Evolutionary conservation across 2,329 filamentous ascomycete genomes (phyloP).

Genomic region (Onygena corvina): DNA sequence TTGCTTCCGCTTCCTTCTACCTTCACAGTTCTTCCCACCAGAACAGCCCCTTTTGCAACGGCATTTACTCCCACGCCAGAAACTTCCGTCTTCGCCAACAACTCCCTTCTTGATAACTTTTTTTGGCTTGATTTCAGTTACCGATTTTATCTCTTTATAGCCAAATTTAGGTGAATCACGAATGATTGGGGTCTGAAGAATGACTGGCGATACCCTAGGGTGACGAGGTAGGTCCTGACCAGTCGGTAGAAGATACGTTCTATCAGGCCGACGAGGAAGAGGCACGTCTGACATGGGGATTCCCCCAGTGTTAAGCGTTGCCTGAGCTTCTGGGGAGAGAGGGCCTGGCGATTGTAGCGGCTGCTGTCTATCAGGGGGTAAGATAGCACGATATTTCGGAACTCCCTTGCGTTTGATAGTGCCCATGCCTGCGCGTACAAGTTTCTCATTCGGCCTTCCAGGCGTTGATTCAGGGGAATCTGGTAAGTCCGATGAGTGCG

Average conservation of each 20-base stretch:
- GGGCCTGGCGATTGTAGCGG: conserved; percentile 49
- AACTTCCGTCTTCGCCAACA: conserved; percentile 46
- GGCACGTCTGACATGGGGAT: conserved; percentile 51
- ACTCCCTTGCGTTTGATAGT: conserved; percentile 16
- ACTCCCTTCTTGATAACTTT: conserved; percentile 56
- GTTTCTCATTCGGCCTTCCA: background rate
- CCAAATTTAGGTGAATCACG: conserved; percentile 20
- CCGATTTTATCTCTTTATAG: conserved; percentile 16
- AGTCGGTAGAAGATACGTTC: conserved; percentile 18
- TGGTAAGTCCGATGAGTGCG: background rate
- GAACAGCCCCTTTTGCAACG: conserved; percentile 53
- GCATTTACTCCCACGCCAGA: conserved; percentile 55
- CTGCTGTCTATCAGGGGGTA: conserved; percentile 43
- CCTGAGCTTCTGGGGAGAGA: conserved; percentile 50
- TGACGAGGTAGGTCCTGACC: conserved; percentile 29
- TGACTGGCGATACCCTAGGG: conserved; percentile 6
- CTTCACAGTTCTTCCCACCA: conserved; percentile 51
- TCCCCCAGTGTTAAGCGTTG: conserved; percentile 47
- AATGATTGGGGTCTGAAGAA: background rate
- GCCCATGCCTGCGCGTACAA: background rate
- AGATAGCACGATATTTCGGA: conserved; percentile 44
- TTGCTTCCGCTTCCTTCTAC: conserved; percentile 47
- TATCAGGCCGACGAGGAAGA: conserved; percentile 34
- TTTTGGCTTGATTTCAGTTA: conserved; percentile 43
- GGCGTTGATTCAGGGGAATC: background rate